Conservation (phyloP, 345 rosid species). For the Fremontodendron californicum region DNA sequence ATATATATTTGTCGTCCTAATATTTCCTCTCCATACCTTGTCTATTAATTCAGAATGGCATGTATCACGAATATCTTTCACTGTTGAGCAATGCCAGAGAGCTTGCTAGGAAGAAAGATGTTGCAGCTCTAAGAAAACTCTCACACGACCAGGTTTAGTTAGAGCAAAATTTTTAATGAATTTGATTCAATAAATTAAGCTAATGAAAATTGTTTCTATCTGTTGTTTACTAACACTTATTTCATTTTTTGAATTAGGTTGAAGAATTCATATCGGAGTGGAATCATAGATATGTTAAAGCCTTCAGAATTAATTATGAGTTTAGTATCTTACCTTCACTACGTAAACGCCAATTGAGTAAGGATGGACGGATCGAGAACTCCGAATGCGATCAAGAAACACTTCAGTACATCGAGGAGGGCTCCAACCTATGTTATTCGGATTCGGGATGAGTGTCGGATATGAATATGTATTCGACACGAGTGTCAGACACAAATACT, state of each 20-base stretch:
- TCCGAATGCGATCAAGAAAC: neutral
- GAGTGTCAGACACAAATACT: too few species aligned
- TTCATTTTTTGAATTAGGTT: neutral
- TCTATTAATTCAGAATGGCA: neutral
- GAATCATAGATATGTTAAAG: neutral
- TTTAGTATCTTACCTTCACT: neutral
- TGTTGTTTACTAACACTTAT: neutral
- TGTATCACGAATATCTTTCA: neutral
- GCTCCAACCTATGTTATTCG: neutral
- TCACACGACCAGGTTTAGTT: neutral
- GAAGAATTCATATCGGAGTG: neutral
- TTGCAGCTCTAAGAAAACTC: neutral
- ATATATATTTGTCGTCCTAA: neutral
- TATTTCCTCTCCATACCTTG: neutral
- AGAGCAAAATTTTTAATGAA: neutral
- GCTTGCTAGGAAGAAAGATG: slow-evolving; percentile 2
- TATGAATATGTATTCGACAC: neutral
- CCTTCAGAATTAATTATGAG: neutral
- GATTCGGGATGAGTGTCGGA: neutral
- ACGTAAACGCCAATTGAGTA: neutral
- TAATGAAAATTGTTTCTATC: neutral
- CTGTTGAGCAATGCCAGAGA: neutral
- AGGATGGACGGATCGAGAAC: neutral
- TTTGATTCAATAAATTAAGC: neutral
- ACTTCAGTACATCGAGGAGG: neutral